These are phyloP conservation scores for Rhodotorula mucilaginosa DNA, from an alignment of 1,284 basidiomycete genomes.

Conservation along the genomic window DNA sequence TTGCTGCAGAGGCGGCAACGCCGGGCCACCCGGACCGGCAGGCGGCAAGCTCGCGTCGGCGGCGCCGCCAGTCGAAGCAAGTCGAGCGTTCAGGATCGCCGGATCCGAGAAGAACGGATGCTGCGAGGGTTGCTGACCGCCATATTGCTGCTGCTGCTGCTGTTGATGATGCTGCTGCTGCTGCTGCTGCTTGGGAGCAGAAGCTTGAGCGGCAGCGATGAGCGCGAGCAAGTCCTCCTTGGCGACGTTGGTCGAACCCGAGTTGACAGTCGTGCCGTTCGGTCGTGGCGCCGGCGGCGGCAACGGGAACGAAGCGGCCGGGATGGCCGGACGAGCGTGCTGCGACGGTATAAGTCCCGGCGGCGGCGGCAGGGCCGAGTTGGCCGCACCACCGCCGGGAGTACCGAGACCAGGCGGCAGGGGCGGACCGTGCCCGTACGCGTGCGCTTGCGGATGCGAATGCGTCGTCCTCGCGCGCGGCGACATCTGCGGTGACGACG, in stretches of 20 bases:
- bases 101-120: constrained; percentile 39
- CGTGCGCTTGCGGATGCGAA: neutral
- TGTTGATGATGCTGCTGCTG: constrained; percentile 10
- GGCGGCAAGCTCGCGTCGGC: constrained; percentile 12
- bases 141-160: constrained; percentile 6
- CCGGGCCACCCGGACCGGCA: no score
- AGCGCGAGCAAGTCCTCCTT: constrained; percentile 40
- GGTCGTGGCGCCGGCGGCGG: constrained; percentile 36
- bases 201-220: constrained; percentile 34
- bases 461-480: constrained; percentile 20
- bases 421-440: constrained; percentile 19
- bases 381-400: constrained; percentile 14
- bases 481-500: constrained; percentile 37
- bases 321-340: constrained; percentile 18
- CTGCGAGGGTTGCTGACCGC: constrained; percentile 1
- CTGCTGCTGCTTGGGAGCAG: constrained; percentile 25
- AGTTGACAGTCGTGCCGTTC: constrained; percentile 5
- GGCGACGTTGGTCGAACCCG: constrained; percentile 19
- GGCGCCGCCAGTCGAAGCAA: constrained; percentile 9
- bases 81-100: constrained; percentile 36
- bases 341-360: constrained; percentile 28
- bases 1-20: constrained; percentile 8
- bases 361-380: constrained; percentile 32
- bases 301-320: constrained; percentile 37
- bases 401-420: constrained; percentile 7